A percentile compares a stretch with the other conserved stretches of the same genome.
Evolutionary conservation across 192 early-diverging fungal genomes (phyloP).

Genomic region (Podila minutissima): DNA sequence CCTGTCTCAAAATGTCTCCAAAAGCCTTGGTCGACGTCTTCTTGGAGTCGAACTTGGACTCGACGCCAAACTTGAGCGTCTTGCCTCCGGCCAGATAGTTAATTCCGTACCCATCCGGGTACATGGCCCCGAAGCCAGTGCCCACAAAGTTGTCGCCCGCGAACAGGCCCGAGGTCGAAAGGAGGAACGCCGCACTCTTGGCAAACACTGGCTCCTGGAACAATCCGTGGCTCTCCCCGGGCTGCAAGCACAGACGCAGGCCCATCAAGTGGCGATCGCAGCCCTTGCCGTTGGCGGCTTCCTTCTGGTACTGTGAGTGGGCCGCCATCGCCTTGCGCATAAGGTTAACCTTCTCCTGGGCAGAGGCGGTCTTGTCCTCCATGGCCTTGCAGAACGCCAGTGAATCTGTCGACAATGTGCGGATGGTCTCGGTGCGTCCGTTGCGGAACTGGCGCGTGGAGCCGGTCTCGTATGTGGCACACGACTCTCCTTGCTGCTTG

Average conservation of each 20-base stretch:
- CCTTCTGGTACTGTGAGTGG: slow-evolving; percentile 74
- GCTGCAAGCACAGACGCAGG: slow-evolving; percentile 65
- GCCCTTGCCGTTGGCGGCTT: slow-evolving; percentile 81
- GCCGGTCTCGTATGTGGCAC: slow-evolving; percentile 88
- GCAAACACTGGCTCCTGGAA: slow-evolving; percentile 79
- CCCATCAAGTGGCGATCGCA: slow-evolving; percentile 89
- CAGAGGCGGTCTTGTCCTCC: slow-evolving; percentile 58
- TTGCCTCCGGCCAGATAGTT: slow-evolving; percentile 81
- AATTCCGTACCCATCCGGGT: slow-evolving; percentile 85
- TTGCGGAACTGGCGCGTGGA: slow-evolving; percentile 81
- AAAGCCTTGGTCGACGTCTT: slow-evolving; percentile 23
- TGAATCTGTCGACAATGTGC: slow-evolving; percentile 77
- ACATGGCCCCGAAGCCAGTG: slow-evolving; percentile 90
- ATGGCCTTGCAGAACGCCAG: slow-evolving; percentile 76
- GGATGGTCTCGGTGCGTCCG: slow-evolving; percentile 89
- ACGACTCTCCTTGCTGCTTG: slow-evolving; percentile 69
- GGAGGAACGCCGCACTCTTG: slow-evolving; percentile 70
- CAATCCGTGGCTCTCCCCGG: slow-evolving; percentile 45
- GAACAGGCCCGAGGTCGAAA: slow-evolving; percentile 84
- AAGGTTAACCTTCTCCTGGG: slow-evolving; percentile 63
- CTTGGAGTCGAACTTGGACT: slow-evolving; percentile 67
- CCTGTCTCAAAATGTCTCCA: slow-evolving; percentile 33
- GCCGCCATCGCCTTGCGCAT: slow-evolving; percentile 71
- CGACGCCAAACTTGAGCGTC: slow-evolving; percentile 82
- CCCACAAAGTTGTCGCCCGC: slow-evolving; percentile 73